phyloP scores from a whole-genome alignment of 257 asterid species.

The Jacaranda mimosifolia region DNA sequence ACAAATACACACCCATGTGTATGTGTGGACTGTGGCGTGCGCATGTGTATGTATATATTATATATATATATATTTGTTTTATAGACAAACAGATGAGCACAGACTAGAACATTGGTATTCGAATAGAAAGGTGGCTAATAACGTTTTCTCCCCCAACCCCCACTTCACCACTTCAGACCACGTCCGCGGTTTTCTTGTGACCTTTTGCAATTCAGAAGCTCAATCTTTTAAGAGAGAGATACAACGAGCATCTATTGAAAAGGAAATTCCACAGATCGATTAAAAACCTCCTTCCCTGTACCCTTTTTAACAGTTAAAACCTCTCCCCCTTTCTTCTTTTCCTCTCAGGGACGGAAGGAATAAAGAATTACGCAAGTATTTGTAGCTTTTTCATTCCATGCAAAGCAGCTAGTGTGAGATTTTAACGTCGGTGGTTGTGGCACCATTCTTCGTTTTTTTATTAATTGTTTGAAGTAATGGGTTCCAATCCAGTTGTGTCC shows the following conservation, averaged over 20 bases:
- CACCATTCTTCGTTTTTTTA: not conserved
- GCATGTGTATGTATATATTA: not conserved
- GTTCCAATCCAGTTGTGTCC: slow-evolving; percentile 40
- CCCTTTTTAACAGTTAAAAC: slow-evolving; percentile 1
- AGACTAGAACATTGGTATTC: slow-evolving; percentile 6
- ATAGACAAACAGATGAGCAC: slow-evolving; percentile 24
- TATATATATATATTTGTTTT: not conserved
- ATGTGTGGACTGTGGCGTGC: not conserved
- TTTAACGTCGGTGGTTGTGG: not conserved
- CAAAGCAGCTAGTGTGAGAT: slow-evolving; percentile 33
- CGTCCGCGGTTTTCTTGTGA: slow-evolving; percentile 45
- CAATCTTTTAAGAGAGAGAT: slow-evolving; percentile 19
- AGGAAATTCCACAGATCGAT: not conserved
- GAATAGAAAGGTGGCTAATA: slow-evolving; percentile 21
- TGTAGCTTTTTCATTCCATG: slow-evolving; percentile 25
- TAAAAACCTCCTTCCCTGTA: not conserved
- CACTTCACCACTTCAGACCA: slow-evolving; percentile 11
- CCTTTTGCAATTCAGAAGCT: slow-evolving; percentile 29
- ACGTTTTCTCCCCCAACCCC: not conserved
- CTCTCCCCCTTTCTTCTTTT: not conserved
- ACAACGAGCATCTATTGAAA: not conserved
- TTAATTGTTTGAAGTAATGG: slow-evolving; percentile 42
- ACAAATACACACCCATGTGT: not conserved
- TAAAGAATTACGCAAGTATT: slow-evolving; percentile 32
- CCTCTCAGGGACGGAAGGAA: not conserved